phyloP scores from a whole-genome alignment of 768 basidiomycete species.

The Tubosaeta sp. region DNA sequence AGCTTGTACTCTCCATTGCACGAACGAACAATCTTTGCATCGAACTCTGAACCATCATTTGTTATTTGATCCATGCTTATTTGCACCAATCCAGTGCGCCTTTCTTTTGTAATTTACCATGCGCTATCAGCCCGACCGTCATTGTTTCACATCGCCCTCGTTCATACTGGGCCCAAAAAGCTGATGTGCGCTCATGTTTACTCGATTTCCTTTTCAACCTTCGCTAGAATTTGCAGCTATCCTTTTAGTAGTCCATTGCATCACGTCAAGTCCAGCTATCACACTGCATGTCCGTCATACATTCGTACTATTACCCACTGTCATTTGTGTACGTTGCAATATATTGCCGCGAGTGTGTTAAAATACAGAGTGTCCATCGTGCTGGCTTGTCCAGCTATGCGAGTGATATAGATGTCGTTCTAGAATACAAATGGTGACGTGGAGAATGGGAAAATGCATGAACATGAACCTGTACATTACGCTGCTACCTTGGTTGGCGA shows the following conservation, averaged over 20 bases:
- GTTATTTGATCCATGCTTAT: conserved; percentile 33
- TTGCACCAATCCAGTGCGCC: conserved; percentile 30
- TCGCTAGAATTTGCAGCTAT: conserved; percentile 27
- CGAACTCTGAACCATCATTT: conserved; percentile 26
- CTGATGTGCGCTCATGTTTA: conserved; percentile 28
- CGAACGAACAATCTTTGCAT: conserved; percentile 32
- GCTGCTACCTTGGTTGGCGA: conserved; percentile 18
- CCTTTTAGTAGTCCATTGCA: conserved; percentile 24
- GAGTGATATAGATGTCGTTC: conserved; percentile 12
- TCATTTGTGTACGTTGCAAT: conserved; percentile 29
- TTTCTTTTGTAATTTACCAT: conserved; percentile 29
- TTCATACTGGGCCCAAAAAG: conserved; percentile 21
- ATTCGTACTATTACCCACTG: conserved; percentile 24
- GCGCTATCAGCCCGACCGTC: conserved; percentile 23
- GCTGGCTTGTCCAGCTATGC: neutral
- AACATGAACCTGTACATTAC: conserved; percentile 11
- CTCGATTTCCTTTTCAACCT: conserved; percentile 12
- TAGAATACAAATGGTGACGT: conserved; percentile 23
- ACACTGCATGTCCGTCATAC: conserved; percentile 21
- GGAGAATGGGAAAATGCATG: conserved; percentile 8
- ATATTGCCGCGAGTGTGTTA: conserved; percentile 24
- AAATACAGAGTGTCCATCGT: conserved; percentile 1
- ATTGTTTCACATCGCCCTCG: conserved; percentile 17
- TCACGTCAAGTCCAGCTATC: conserved; percentile 19
- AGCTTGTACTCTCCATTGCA: conserved; percentile 21